phyloP scores from a whole-genome alignment of 805 yeast species.

The Myxozyma kluyveri region DNA sequence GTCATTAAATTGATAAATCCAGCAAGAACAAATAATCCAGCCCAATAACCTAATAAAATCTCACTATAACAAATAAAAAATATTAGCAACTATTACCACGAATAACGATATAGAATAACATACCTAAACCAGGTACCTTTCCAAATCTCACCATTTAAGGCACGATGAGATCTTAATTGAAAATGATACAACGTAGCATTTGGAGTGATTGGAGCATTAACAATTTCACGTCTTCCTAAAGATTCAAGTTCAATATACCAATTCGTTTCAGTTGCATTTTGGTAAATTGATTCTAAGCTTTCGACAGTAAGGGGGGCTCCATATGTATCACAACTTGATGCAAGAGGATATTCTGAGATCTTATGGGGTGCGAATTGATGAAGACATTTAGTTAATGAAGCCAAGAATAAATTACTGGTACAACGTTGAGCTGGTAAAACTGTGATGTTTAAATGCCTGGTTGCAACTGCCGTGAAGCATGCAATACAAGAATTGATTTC shows the following conservation, averaged over 20 bases:
- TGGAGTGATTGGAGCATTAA: slow-evolving; percentile 40
- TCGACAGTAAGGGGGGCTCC: neutral
- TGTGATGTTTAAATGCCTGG: too few relatives aligned
- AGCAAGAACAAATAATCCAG: slow-evolving; percentile 3
- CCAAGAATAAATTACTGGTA: too few relatives aligned
- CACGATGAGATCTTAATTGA: neutral
- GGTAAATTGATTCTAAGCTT: neutral
- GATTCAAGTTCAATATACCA: slow-evolving; percentile 4
- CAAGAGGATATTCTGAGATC: too few relatives aligned
- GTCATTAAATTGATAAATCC: slow-evolving; percentile 1
- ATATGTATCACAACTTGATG: neutral
- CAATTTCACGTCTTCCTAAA: slow-evolving; percentile 28
- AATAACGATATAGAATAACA: neutral
- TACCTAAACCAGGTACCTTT: slow-evolving; percentile 8
- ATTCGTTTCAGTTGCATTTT: slow-evolving; percentile 3
- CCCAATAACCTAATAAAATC: slow-evolving; percentile 10
- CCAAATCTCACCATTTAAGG: neutral
- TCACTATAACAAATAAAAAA: slow-evolving; percentile 35
- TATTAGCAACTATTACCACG: neutral
- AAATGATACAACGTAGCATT: slow-evolving; percentile 1
- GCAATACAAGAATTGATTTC: too few relatives aligned
- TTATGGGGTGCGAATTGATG: too few relatives aligned
- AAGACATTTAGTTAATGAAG: too few relatives aligned
- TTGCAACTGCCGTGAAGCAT: too few relatives aligned
- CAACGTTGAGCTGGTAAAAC: too few relatives aligned